Evolutionary conservation across 306 rosid genomes (phyloP).

Genomic region (Prunus padus): DNA sequence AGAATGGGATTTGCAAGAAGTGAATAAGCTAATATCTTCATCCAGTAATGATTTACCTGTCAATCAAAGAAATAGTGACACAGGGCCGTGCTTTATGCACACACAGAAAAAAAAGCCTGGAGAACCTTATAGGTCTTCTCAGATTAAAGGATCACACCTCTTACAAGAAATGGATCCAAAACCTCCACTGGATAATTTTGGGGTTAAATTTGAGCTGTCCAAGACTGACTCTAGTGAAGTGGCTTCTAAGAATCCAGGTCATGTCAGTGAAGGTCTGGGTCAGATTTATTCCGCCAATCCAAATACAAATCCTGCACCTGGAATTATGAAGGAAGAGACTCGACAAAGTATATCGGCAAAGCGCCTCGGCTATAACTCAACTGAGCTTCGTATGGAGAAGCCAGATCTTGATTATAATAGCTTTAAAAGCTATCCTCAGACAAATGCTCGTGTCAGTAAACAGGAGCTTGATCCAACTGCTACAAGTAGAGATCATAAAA

Average conservation of each 20-base stretch:
- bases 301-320: constrained; percentile 31
- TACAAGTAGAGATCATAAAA: constrained; percentile 42
- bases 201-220: constrained; percentile 39
- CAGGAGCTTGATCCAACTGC: constrained; percentile 38
- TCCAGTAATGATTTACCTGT: constrained; percentile 40
- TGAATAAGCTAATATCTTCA: constrained; percentile 37
- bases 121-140: constrained; percentile 48
- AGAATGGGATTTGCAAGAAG: constrained; percentile 30
- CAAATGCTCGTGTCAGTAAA: constrained; percentile 41
- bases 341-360: constrained; percentile 30
- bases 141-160: constrained; percentile 34
- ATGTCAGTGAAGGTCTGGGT: constrained; percentile 34
- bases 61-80: constrained; percentile 36
- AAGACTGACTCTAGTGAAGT: constrained; percentile 32
- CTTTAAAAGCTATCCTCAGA: constrained; percentile 37
- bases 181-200: constrained; percentile 38
- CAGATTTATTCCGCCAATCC: constrained; percentile 37
- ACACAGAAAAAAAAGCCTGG: constrained; percentile 44
- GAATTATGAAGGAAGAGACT: constrained; percentile 39
- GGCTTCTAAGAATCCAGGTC: constrained; percentile 39
- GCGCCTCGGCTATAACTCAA: constrained; percentile 32
- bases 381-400: constrained; percentile 39
- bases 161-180: constrained; percentile 31
- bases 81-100: constrained; percentile 39
- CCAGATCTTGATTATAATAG: constrained; percentile 35